Evolutionary conservation across 352 stramenopile genomes (phyloP).

Genomic region (Globisporangium nodosum): DNA sequence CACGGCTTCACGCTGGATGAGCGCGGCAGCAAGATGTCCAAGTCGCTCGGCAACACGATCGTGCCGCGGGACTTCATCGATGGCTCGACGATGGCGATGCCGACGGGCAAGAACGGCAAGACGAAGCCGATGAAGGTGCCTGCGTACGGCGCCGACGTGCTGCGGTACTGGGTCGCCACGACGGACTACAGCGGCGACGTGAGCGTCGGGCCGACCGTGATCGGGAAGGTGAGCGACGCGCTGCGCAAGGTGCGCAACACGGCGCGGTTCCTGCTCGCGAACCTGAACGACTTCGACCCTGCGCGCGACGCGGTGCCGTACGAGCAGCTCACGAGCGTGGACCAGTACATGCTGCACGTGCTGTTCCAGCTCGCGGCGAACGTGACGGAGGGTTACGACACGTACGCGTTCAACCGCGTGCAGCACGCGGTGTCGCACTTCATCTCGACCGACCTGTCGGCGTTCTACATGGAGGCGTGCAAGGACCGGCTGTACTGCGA

Average conservation of each 20-base stretch:
- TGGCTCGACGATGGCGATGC: conserved; percentile 57
- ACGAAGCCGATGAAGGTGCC: conserved; percentile 63
- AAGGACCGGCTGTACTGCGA: conserved; percentile 98
- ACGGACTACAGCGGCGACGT: conserved; percentile 97
- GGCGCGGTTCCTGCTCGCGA: conserved; percentile 95
- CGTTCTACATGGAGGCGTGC: conserved; percentile 97
- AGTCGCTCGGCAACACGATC: conserved; percentile 97
- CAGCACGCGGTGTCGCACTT: conserved; percentile 91
- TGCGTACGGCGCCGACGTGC: conserved; percentile 95
- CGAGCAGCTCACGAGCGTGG: conserved; percentile 86
- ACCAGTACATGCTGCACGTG: conserved; percentile 96
- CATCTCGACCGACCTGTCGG: conserved; percentile 93
- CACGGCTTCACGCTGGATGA: conserved; percentile 99
- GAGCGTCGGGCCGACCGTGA: conserved; percentile 88
- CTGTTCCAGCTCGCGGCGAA: conserved; percentile 77
- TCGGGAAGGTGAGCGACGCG: conserved; percentile 80
- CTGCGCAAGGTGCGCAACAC: conserved; percentile 94
- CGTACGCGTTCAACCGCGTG: conserved; percentile 89
- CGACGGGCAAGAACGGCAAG: conserved; percentile 72
- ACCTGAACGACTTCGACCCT: conserved; percentile 93
- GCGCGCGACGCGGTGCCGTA: conserved; percentile 76
- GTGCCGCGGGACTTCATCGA: conserved; percentile 95
- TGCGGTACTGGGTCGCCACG: conserved; percentile 97
- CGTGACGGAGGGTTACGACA: conserved; percentile 82
- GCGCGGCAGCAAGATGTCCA: conserved; percentile 98